Evolutionary conservation across 805 yeast species (phyloP).

Genomic region (Scheffersomyces amazonensis): DNA sequence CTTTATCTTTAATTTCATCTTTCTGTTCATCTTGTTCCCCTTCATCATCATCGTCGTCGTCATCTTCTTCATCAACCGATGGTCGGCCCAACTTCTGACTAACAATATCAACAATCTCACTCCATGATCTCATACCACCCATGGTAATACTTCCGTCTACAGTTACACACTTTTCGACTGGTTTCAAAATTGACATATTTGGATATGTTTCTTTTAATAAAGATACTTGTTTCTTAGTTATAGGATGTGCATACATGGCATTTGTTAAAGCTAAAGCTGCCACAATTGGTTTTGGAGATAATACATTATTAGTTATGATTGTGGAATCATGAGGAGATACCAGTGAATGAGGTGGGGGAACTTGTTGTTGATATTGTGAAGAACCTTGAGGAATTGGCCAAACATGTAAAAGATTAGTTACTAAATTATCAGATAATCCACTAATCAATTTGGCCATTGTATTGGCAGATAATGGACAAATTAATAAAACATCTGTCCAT

Average conservation of each 20-base stretch:
- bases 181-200: conserved; percentile 20
- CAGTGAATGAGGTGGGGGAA: background rate
- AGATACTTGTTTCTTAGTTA: conserved; percentile 18
- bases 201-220: conserved; percentile 21
- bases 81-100: conserved; percentile 20
- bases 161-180: conserved; percentile 23
- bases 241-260: conserved; percentile 25
- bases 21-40: conserved; percentile 9
- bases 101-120: conserved; percentile 23
- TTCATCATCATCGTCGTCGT: conserved; percentile 13
- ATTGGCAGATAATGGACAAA: conserved; percentile 23
- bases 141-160: conserved; percentile 24
- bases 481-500: conserved; percentile 25
- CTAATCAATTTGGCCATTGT: conserved; percentile 22
- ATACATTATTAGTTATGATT: conserved; percentile 13
- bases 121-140: conserved; percentile 29
- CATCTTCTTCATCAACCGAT: conserved; percentile 15
- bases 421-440: conserved; percentile 22
- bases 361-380: background rate
- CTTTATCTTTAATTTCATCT: conserved; percentile 9
- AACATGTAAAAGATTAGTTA: conserved; percentile 18
- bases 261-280: conserved; percentile 22
- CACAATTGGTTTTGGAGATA: conserved; percentile 19
- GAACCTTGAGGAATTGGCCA: conserved; percentile 18
- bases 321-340: conserved; percentile 7